phyloP scores from a whole-genome alignment of 257 asterid genomes.

The Salvia miltiorrhiza region DNA sequence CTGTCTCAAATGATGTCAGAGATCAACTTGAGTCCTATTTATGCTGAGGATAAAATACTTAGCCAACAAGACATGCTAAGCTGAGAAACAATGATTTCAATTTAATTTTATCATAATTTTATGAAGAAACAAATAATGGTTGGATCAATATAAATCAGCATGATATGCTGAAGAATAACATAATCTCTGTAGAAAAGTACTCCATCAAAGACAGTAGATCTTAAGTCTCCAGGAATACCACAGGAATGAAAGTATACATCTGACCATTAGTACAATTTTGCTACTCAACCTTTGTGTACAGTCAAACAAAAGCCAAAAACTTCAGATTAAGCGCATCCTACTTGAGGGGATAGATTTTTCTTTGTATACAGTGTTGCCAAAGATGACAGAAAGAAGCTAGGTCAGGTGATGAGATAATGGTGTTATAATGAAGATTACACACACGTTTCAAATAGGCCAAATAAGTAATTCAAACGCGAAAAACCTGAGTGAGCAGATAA shows the following conservation, averaged over 20 bases:
- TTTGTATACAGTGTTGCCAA: not conserved
- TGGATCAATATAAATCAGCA: not conserved
- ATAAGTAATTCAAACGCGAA: constrained; percentile 14
- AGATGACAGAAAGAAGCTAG: not conserved
- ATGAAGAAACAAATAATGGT: not conserved
- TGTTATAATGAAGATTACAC: constrained; percentile 5
- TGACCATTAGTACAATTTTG: constrained; percentile 13
- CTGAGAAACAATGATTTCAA: not conserved
- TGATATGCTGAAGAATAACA: not conserved
- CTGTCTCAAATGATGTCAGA: constrained; percentile 1
- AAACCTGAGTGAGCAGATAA: constrained; percentile 95
- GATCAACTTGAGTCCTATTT: not conserved
- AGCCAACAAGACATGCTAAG: not conserved
- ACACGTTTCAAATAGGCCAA: constrained; percentile 13
- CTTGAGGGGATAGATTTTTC: not conserved
- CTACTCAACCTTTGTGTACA: not conserved
- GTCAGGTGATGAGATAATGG: not conserved
- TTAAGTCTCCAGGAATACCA: constrained; percentile 9
- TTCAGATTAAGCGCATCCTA: constrained; percentile 8
- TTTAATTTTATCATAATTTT: not conserved
- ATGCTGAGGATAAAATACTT: constrained; percentile 4
- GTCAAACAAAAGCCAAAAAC: constrained; percentile 6
- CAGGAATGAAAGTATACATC: not conserved
- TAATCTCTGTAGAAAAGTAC: not conserved
- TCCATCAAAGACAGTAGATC: not conserved